A percentile compares a stretch with the other conserved stretches of the same genome.
phyloP scores from a whole-genome alignment of 2,329 filamentous ascomycete species.

The Arthrobotrys sinensis region DNA sequence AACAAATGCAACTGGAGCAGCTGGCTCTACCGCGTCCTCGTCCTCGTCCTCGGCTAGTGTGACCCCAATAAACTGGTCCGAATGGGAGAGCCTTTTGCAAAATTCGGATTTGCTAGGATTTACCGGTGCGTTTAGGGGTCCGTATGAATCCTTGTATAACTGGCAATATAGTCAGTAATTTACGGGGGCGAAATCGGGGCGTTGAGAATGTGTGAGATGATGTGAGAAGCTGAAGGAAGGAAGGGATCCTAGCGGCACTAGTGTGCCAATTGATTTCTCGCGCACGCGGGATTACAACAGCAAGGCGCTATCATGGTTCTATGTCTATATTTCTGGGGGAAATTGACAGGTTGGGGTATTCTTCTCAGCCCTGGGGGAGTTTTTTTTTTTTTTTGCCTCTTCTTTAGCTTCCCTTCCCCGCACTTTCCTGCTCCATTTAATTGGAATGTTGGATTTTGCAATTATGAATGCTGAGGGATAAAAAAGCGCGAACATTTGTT shows the following conservation, averaged over 20 bases:
- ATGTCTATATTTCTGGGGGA: slow-evolving; percentile 8
- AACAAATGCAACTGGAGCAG: not conserved
- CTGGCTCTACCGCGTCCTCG: slow-evolving; percentile 18
- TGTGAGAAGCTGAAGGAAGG: slow-evolving; percentile 9
- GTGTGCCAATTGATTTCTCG: not conserved
- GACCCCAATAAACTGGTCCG: slow-evolving; percentile 59
- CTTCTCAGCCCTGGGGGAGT: not conserved
- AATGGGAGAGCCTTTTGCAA: slow-evolving; percentile 55
- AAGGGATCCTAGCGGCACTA: not conserved
- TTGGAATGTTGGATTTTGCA: slow-evolving; percentile 24
- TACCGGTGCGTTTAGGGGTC: slow-evolving; percentile 34
- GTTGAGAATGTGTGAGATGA: not conserved
- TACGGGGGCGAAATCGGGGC: not conserved
- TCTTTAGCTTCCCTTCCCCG: not conserved
- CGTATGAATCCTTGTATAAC: slow-evolving; percentile 19
- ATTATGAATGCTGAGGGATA: slow-evolving; percentile 10
- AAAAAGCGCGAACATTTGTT: not conserved
- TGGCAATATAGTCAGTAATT: slow-evolving; percentile 18
- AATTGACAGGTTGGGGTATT: not conserved
- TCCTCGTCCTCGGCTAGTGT: slow-evolving; percentile 29
- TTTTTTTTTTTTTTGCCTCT: not conserved
- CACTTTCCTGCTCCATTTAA: slow-evolving; percentile 12
- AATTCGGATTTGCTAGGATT: slow-evolving; percentile 57
- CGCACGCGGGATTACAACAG: not conserved
- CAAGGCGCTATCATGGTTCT: slow-evolving; percentile 2